Conservation (phyloP, 2,329 filamentous ascomycete species). For the Hortaea sp. region DNA sequence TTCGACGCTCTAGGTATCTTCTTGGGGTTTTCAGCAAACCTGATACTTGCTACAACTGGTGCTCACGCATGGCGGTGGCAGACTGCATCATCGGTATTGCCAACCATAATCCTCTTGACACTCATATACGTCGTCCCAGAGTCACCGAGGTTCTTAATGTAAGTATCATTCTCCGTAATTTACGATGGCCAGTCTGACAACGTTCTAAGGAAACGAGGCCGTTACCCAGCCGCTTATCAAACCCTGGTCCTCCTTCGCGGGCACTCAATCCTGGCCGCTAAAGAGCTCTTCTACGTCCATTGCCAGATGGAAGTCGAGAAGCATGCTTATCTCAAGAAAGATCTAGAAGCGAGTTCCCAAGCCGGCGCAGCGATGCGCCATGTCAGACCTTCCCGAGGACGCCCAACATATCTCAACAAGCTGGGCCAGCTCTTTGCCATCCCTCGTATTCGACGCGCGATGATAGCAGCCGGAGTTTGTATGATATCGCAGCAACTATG, state of each 20-base stretch:
- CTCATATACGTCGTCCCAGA: conserved; percentile 20
- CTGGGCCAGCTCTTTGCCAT: conserved; percentile 19
- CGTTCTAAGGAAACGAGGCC: conserved; percentile 8
- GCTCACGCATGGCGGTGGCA: conserved; percentile 20
- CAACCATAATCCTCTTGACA: conserved; percentile 17
- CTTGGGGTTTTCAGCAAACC: conserved; percentile 20
- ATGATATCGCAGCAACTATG: conserved; percentile 21
- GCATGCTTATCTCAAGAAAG: conserved; percentile 1
- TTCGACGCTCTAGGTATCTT: conserved; percentile 24
- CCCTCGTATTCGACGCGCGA: conserved; percentile 17
- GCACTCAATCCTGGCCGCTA: conserved; percentile 19
- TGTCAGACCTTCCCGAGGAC: neutral
- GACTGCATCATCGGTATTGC: conserved; percentile 18
- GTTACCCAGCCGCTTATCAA: conserved; percentile 17
- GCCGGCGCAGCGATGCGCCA: conserved; percentile 16
- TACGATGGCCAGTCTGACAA: neutral
- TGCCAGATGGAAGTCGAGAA: conserved; percentile 20
- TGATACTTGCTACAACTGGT: conserved; percentile 14
- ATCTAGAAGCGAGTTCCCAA: neutral
- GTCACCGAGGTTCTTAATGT: conserved; percentile 21
- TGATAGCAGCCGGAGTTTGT: conserved; percentile 12
- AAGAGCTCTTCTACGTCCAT: conserved; percentile 20
- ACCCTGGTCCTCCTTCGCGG: conserved; percentile 14
- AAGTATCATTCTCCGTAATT: neutral
- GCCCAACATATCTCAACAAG: conserved; percentile 3